These are phyloP conservation scores for Phytophthora sp. DNA, from an alignment of 352 stramenopile genomes.

Conservation along the genomic window DNA sequence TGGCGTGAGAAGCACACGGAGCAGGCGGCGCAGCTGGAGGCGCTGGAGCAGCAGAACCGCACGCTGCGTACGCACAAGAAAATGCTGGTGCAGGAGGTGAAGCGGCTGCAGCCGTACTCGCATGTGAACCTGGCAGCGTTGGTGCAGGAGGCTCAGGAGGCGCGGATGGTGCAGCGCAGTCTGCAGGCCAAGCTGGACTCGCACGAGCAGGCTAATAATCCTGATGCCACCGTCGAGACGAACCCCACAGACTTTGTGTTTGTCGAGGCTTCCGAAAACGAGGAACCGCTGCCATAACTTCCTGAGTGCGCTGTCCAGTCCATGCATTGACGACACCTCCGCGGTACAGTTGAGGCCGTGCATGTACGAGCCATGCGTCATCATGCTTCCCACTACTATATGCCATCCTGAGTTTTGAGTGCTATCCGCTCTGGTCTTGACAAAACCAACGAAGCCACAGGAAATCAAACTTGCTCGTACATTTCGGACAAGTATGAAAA, in stretches of 20 bases:
- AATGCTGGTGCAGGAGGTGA: slow-evolving; percentile 73
- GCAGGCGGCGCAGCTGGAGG: slow-evolving; percentile 22
- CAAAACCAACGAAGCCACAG: too few relatives aligned
- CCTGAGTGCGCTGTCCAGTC: background rate
- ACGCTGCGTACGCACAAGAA: slow-evolving; percentile 63
- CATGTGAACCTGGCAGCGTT: slow-evolving; percentile 69
- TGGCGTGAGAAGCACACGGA: slow-evolving; percentile 36
- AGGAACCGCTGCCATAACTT: too few relatives aligned
- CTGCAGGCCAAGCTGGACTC: slow-evolving; percentile 54
- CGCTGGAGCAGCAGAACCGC: slow-evolving; percentile 35
- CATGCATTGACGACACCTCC: slow-evolving; percentile 12
- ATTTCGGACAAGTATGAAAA: too few relatives aligned
- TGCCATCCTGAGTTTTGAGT: too few relatives aligned
- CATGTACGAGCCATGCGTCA: slow-evolving; percentile 5
- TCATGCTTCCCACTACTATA: too few relatives aligned
- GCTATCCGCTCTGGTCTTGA: too few relatives aligned
- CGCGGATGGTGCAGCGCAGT: slow-evolving; percentile 76
- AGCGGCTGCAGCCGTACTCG: slow-evolving; percentile 67
- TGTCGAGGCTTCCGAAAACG: slow-evolving; percentile 27
- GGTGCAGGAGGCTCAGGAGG: slow-evolving; percentile 72
- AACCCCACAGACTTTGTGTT: slow-evolving; percentile 34
- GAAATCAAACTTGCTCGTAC: too few relatives aligned
- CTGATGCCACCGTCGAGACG: background rate
- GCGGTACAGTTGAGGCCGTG: slow-evolving; percentile 7
- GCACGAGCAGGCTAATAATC: slow-evolving; percentile 4